Base-by-base conservation (phyloP, 1,284 basidiomycete species). In the Ceraceosorus guamensis region DNA sequence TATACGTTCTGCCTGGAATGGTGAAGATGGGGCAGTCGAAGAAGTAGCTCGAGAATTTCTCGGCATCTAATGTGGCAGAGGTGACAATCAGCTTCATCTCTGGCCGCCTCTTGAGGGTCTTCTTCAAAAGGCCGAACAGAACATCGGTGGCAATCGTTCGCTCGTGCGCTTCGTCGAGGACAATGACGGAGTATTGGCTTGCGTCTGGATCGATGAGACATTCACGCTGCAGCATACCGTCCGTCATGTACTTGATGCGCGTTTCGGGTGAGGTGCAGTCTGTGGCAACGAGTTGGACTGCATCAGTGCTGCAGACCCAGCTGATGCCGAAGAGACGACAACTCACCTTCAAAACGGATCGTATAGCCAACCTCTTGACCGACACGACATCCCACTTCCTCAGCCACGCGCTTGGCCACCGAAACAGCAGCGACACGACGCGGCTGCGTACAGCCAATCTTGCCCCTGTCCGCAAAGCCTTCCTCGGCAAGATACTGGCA, bases 191-290 rank as follows among this genome's bases (percentile, higher is more conserved):
- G 77, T 99, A 99, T 48, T 85, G 83, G 54, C 85, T 87, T 73
- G 91, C 86, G 65, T 96, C 86, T 5, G 93, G 92, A 74, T 99
- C 95, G 67, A 97, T 87, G 48, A 99, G 80, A 71, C 88, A 91
- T 80, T 98, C 93, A 79, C 93, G 84, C 75, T 96, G 89, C 11
- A 99, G 83, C 91, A 99, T 96, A 80, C 93, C 95, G 75, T 98
- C 93, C 63, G 95, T 99, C 95, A 99, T 98, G 83, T 95, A 98
- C 79, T 98, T 99, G 83, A 99, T 97, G 72, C 88, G 86, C 10
- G 93, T 98, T 77, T 97, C 95, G 0, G 93, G 90, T 71, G 89
- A 87, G 4, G 93, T 97, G 77, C 91, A 91, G 78, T 98, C 95
- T 41, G 37, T 8, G 37, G 37, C 37, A n/a, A 41, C n/a, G 8